These are phyloP conservation scores for Syncephalastrum monosporum DNA, from an alignment of 371 early-diverging fungal species.

Conservation along the genomic window DNA sequence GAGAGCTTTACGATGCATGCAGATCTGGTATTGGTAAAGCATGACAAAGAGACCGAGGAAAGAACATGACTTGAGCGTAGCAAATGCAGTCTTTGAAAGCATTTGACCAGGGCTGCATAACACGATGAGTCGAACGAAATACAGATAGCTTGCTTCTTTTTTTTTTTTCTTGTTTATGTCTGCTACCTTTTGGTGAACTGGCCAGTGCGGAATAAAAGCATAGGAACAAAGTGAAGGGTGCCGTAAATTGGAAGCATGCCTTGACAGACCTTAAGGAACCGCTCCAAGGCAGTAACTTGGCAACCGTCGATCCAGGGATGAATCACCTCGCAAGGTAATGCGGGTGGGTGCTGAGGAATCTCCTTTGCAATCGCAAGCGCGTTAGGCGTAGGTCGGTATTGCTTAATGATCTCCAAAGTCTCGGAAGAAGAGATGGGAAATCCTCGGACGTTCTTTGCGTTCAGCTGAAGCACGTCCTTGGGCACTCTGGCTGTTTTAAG, in stretches of 20 bases:
- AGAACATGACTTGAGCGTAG: conserved; percentile 59
- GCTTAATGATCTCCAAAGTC: conserved; percentile 37
- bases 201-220: conserved; percentile 57
- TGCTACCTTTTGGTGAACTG: conserved; percentile 55
- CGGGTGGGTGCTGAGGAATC: conserved; percentile 23
- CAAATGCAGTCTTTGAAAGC: conserved; percentile 46
- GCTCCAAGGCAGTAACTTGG: conserved; percentile 37
- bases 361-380: conserved; percentile 35
- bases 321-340: conserved; percentile 51
- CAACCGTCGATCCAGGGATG: conserved; percentile 68
- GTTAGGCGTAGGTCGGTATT: conserved; percentile 43
- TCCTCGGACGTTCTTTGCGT: conserved; percentile 50
- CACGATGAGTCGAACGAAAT: neutral
- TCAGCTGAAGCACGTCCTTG: conserved; percentile 47
- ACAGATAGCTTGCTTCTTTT: neutral
- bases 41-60: conserved; percentile 66
- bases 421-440: conserved; percentile 44
- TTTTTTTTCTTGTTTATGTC: neutral
- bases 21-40: conserved; percentile 60
- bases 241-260: conserved; percentile 67
- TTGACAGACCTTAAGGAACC: conserved; percentile 55
- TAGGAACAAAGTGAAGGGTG: conserved; percentile 71
- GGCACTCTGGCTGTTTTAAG: conserved; percentile 65
- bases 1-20: conserved; percentile 57
- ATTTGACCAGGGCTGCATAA: conserved; percentile 44